Percentiles rank a stretch among this genome's conserved stretches.
These are phyloP conservation scores for Coix lacrymajobi DNA, from an alignment of 176 grass and related monocot genomes.

Conservation along the genomic window DNA sequence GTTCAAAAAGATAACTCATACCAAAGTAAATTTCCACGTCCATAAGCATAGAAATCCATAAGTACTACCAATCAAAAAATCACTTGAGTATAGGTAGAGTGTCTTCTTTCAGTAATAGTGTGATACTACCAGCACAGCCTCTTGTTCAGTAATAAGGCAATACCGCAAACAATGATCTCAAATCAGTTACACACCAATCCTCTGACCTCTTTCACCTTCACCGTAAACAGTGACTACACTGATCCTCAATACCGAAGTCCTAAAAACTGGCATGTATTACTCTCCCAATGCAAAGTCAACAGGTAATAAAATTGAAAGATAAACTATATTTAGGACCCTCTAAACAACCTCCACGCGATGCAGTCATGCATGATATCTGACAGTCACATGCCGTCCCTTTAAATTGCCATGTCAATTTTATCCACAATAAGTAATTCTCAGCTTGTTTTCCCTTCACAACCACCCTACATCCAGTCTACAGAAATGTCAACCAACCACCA, in stretches of 20 bases:
- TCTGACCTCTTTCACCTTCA: not conserved
- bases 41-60: not conserved
- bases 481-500: constrained; percentile 26
- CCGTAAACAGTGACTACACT: not conserved
- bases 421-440: constrained; percentile 6
- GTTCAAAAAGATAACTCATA: not conserved
- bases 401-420: constrained; percentile 14
- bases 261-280: not conserved
- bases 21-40: not conserved
- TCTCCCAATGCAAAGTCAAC: not conserved
- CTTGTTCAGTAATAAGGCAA: not conserved
- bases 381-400: not conserved
- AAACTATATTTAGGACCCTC: not conserved
- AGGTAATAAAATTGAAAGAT: not conserved
- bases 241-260: not conserved
- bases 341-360: not conserved
- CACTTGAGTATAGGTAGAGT: not conserved
- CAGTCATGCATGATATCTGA: not conserved
- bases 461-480: constrained; percentile 2
- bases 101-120: not conserved
- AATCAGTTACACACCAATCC: not conserved
- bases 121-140: not conserved
- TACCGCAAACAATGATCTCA: not conserved
- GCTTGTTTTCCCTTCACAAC: not conserved
- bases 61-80: not conserved